A percentile compares a stretch with the other conserved stretches of the same genome.
Conservation (phyloP, 2,329 filamentous ascomycete species). For the Epichloe gansuensis region DNA sequence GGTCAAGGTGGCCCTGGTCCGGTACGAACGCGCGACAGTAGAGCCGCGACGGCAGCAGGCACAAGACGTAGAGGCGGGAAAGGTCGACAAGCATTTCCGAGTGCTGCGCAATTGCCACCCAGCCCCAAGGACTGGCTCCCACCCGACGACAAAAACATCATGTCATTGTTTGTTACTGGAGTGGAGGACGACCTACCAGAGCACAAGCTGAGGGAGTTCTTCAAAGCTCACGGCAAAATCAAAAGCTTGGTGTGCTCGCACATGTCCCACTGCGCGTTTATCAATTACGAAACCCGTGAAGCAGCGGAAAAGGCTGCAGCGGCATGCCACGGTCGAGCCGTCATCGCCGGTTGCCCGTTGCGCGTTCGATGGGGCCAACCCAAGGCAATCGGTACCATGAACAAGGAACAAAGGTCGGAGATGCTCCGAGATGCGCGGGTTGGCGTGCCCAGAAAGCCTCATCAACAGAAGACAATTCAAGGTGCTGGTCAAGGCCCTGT, state of each 20-base stretch:
- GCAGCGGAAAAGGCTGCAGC: slow-evolving; percentile 77
- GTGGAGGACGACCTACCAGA: slow-evolving; percentile 94
- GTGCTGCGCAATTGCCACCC: slow-evolving; percentile 62
- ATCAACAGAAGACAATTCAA: slow-evolving; percentile 19
- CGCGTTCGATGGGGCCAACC: slow-evolving; percentile 88
- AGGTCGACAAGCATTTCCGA: slow-evolving; percentile 50
- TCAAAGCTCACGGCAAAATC: slow-evolving; percentile 77
- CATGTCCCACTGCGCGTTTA: slow-evolving; percentile 91
- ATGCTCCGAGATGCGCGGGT: slow-evolving; percentile 62
- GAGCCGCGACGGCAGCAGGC: slow-evolving; percentile 37
- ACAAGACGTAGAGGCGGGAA: slow-evolving; percentile 32
- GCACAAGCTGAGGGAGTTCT: slow-evolving; percentile 80
- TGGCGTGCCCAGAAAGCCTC: slow-evolving; percentile 18
- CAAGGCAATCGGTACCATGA: slow-evolving; percentile 82
- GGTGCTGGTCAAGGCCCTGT: slow-evolving; percentile 25
- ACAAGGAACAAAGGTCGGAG: slow-evolving; percentile 68
- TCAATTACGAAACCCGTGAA: slow-evolving; percentile 82
- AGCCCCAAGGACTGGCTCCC: slow-evolving; percentile 77
- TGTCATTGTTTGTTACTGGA: slow-evolving; percentile 87
- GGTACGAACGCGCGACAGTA: slow-evolving; percentile 61
- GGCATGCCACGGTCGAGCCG: slow-evolving; percentile 73
- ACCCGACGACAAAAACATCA: slow-evolving; percentile 73
- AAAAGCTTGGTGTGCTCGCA: slow-evolving; percentile 92
- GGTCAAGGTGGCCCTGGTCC: slow-evolving; percentile 57
- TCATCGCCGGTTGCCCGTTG: slow-evolving; percentile 84